Percentiles rank a stretch among this genome's conserved stretches.
These are phyloP conservation scores for Plectosphaerella plurivora DNA, from an alignment of 2,329 filamentous ascomycete genomes.

Conservation along the genomic window DNA sequence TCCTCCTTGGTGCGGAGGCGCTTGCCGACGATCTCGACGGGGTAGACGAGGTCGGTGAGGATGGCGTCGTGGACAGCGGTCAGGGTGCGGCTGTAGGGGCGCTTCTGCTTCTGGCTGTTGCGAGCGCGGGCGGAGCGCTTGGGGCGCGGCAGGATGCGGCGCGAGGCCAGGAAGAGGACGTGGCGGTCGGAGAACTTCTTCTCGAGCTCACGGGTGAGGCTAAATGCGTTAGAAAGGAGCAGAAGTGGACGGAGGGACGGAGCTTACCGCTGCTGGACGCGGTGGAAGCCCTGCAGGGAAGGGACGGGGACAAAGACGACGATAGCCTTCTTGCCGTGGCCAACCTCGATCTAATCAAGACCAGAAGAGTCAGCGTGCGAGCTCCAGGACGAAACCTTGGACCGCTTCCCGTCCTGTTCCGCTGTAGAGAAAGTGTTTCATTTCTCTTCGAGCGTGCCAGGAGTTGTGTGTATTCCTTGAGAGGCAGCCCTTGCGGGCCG, in stretches of 20 bases:
- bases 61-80: slow-evolving; percentile 99
- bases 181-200: slow-evolving; percentile 99
- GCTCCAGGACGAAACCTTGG: slow-evolving; percentile 67
- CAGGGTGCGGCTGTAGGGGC: slow-evolving; percentile 93
- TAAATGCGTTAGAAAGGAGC: no score
- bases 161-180: slow-evolving; percentile 97
- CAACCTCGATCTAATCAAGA: slow-evolving; percentile 92
- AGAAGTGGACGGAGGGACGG: no score
- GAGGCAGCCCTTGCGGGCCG: no score
- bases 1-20: slow-evolving; percentile 98
- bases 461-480: background rate
- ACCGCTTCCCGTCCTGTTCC: slow-evolving; percentile 75
- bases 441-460: slow-evolving; percentile 5
- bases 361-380: slow-evolving; percentile 68
- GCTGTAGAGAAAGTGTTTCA: slow-evolving; percentile 20
- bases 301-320: slow-evolving; percentile 99
- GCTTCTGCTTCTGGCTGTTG: slow-evolving; percentile 98
- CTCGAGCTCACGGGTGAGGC: slow-evolving; percentile 99
- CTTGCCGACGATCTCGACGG: slow-evolving; percentile 99
- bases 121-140: slow-evolving; percentile 97
- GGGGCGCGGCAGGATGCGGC: slow-evolving; percentile 96
- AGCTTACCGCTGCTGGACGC: slow-evolving; percentile 99
- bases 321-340: slow-evolving; percentile 99
- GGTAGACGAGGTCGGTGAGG: slow-evolving; percentile 96
- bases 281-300: slow-evolving; percentile 97